These are phyloP conservation scores for Rhizopogon vinicolor DNA, from an alignment of 768 basidiomycete genomes.

Conservation along the genomic window DNA sequence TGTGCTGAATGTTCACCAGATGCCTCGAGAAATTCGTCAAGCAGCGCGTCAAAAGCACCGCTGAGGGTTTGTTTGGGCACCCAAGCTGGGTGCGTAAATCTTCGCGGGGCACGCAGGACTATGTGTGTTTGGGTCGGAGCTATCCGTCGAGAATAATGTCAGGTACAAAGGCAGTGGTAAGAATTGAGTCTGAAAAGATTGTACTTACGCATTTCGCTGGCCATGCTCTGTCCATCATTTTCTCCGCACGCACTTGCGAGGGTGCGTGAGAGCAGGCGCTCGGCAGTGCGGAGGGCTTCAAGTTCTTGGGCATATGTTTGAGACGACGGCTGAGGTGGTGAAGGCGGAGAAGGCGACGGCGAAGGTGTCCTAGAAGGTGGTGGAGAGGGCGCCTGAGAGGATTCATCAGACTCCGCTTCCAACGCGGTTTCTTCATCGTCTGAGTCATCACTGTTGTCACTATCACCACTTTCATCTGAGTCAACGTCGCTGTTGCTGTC, in stretches of 20 bases:
- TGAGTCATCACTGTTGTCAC: constrained; percentile 1
- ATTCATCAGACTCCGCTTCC: constrained; percentile 13
- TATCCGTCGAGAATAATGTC: constrained; percentile 8
- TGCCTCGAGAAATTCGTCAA: constrained; percentile 30
- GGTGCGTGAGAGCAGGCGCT: constrained; percentile 40
- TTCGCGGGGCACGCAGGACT: constrained; percentile 41
- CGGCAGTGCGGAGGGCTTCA: constrained; percentile 29
- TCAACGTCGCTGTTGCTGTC: constrained; percentile 16
- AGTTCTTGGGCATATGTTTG: constrained; percentile 26
- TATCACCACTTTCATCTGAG: neutral
- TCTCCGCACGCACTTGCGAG: constrained; percentile 41
- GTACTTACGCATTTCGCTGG: constrained; percentile 35
- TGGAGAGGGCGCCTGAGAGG: constrained; percentile 22
- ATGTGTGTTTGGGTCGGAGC: constrained; percentile 46
- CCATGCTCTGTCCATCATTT: constrained; percentile 32
- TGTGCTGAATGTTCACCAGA: constrained; percentile 9
- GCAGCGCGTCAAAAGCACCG: constrained; percentile 29
- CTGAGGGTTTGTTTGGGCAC: constrained; percentile 40
- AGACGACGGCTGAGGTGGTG: neutral
- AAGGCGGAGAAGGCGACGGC: constrained; percentile 5
- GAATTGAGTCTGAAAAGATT: neutral
- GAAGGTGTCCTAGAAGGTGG: constrained; percentile 8
- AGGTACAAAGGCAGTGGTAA: neutral
- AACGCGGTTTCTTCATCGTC: constrained; percentile 1
- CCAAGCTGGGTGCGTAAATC: constrained; percentile 45